These are phyloP conservation scores for Sonneratia alba DNA, from an alignment of 345 rosid species.

Conservation along the genomic window DNA sequence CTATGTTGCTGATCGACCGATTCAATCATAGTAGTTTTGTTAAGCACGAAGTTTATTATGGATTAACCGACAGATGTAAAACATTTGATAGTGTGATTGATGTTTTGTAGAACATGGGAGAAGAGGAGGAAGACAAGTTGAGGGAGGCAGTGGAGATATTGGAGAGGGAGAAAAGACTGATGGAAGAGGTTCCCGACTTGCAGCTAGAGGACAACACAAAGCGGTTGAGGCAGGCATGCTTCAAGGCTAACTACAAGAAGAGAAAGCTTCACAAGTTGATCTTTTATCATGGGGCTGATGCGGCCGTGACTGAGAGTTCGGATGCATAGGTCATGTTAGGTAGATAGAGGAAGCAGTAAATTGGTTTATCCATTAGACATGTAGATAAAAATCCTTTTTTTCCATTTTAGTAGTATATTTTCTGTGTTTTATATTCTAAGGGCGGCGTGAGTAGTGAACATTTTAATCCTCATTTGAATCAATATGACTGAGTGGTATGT, in stretches of 20 bases:
- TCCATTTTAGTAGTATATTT: too few species aligned
- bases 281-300: background rate
- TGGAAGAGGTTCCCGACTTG: constrained; percentile 57
- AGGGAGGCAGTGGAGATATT: constrained; percentile 37
- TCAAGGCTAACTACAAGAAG: constrained; percentile 72
- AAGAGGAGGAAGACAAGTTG: constrained; percentile 15
- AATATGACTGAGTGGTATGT: too few species aligned
- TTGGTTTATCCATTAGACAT: background rate
- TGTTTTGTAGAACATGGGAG: constrained; percentile 9
- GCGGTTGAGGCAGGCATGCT: constrained; percentile 68
- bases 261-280: constrained; percentile 17
- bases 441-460: too few species aligned
- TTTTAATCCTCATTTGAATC: too few species aligned
- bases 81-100: background rate
- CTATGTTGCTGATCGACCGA: background rate
- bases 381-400: background rate
- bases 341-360: background rate
- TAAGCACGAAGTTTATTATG: too few species aligned
- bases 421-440: too few species aligned
- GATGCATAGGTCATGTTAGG: background rate
- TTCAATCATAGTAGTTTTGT: too few species aligned
- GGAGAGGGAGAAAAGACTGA: constrained; percentile 50
- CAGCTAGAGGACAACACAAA: constrained; percentile 45
- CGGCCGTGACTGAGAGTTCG: background rate
- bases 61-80: background rate